These are phyloP conservation scores for Coniella vitis DNA, from an alignment of 2,329 filamentous ascomycete genomes.

Conservation along the genomic window DNA sequence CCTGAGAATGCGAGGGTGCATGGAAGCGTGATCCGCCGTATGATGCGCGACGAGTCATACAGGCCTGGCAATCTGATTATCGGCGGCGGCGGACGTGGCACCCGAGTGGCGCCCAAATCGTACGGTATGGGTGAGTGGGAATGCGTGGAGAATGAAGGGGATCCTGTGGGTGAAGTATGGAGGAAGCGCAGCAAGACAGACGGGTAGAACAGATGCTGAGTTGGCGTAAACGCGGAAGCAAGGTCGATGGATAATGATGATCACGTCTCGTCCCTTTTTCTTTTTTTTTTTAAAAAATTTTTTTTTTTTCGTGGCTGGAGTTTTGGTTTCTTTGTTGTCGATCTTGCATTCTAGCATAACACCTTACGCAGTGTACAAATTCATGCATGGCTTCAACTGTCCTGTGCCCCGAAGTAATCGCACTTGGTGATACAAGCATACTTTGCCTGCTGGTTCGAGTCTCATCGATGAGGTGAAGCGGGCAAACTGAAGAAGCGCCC, in stretches of 20 bases:
- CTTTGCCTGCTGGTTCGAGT: too few species aligned
- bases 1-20: conserved; percentile 65
- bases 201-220: background rate
- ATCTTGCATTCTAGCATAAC: too few species aligned
- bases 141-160: conserved; percentile 55
- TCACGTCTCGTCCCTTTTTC: background rate
- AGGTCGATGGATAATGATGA: background rate
- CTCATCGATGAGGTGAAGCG: too few species aligned
- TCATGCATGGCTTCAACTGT: too few species aligned
- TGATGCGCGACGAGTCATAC: conserved; percentile 57
- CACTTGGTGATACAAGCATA: too few species aligned
- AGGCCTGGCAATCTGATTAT: conserved; percentile 74
- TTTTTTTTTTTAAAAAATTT: too few species aligned
- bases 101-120: conserved; percentile 51
- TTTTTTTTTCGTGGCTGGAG: too few species aligned
- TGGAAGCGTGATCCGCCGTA: conserved; percentile 64
- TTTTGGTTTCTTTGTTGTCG: too few species aligned
- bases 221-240: background rate
- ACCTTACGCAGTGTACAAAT: too few species aligned
- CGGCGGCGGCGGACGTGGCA: conserved; percentile 69
- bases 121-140: conserved; percentile 68
- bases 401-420: too few species aligned
- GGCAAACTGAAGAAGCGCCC: too few species aligned
- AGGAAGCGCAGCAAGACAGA: conserved; percentile 28
- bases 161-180: conserved; percentile 64